Conservation (phyloP, 169 alveolate genomes). For the Eimeria maxima region DNA sequence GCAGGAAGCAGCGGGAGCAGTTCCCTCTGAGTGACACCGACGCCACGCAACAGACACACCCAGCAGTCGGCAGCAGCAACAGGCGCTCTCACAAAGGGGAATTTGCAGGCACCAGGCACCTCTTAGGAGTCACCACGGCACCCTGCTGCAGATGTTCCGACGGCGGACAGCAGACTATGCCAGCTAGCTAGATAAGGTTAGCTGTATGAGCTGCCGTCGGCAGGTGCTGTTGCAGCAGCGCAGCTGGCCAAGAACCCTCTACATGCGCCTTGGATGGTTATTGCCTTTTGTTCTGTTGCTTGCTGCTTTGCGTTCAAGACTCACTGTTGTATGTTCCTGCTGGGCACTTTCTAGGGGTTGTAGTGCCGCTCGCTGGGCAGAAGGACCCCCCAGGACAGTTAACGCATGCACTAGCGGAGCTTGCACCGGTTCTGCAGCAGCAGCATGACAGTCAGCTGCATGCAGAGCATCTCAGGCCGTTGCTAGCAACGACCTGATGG, state of each 20-base stretch:
- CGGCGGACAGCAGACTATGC: neutral
- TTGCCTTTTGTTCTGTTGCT: too few species aligned
- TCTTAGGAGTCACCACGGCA: neutral
- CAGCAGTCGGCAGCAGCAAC: neutral
- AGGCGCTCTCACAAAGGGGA: neutral
- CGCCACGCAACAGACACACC: neutral
- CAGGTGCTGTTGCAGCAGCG: neutral
- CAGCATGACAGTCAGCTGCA: neutral
- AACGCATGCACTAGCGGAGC: neutral
- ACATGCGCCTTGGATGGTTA: neutral
- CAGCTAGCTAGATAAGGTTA: neutral
- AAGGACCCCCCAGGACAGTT: slow-evolving; percentile 55
- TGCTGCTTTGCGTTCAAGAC: neutral
- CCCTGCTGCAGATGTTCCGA: neutral
- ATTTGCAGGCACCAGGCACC: neutral
- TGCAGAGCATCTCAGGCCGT: neutral
- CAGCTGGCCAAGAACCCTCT: neutral
- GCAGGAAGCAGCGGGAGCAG: neutral
- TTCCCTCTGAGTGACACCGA: neutral
- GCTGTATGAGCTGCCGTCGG: neutral
- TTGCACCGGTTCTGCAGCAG: slow-evolving; percentile 48
- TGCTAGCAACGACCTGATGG: too few species aligned
- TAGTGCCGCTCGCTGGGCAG: slow-evolving; percentile 45
- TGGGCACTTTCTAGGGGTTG: slow-evolving; percentile 15
- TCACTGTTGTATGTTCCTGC: slow-evolving; percentile 37